These are phyloP conservation scores for Gossypium raimondii DNA, from an alignment of 345 rosid species.

Conservation along the genomic window DNA sequence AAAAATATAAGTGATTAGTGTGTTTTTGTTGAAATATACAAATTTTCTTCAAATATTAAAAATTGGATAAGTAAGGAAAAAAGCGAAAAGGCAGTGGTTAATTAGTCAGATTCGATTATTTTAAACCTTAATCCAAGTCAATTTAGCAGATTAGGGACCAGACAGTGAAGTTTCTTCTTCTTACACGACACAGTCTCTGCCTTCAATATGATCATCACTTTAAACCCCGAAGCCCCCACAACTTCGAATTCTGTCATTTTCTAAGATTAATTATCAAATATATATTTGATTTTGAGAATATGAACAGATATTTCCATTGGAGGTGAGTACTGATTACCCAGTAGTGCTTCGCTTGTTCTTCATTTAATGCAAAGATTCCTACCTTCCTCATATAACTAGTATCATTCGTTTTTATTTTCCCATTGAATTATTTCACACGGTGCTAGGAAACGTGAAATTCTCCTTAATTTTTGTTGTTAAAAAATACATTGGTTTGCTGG, in stretches of 20 bases:
- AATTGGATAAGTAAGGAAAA: no score
- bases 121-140: background rate
- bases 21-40: no score
- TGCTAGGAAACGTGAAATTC: conserved; percentile 8
- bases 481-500: background rate
- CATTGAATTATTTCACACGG: background rate
- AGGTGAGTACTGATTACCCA: background rate
- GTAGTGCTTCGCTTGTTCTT: background rate
- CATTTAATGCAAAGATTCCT: background rate
- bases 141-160: background rate
- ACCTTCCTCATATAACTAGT: background rate
- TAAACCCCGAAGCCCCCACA: background rate
- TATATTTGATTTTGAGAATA: background rate
- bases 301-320: background rate
- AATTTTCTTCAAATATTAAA: no score
- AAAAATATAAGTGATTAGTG: no score
- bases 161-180: conserved; percentile 1
- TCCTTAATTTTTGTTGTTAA: background rate
- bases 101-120: background rate
- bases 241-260: background rate
- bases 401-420: background rate
- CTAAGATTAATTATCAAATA: background rate
- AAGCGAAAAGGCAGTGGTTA: background rate
- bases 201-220: background rate
- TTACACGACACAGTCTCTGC: background rate